Percentiles rank a stretch among this genome's conserved stretches.
Evolutionary conservation across 345 rosid species (phyloP).

Genomic region (Populus alba): DNA sequence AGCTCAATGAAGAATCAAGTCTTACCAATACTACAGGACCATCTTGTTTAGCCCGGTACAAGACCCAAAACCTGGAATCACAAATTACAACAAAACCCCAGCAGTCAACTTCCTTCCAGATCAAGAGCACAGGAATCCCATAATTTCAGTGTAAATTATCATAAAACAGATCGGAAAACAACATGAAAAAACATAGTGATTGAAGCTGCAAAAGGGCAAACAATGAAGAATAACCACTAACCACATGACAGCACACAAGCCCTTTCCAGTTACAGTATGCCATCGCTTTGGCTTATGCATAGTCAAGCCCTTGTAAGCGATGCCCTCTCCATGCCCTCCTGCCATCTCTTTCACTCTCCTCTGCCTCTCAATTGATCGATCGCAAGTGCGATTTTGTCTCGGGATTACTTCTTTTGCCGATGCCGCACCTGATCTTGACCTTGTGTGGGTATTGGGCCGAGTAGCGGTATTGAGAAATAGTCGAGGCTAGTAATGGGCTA

Average conservation of each 20-base stretch:
- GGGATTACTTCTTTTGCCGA: neutral
- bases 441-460: neutral
- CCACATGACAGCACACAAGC: conserved; percentile 91
- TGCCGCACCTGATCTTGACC: neutral
- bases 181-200: neutral
- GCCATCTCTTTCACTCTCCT: conserved; percentile 40
- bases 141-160: neutral
- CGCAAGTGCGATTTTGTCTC: neutral
- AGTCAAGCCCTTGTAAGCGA: conserved; percentile 67
- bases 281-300: conserved; percentile 79
- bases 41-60: conserved; percentile 93
- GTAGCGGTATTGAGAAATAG: neutral
- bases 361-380: neutral
- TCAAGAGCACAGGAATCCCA: neutral
- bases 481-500: neutral
- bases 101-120: neutral
- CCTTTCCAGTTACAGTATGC: conserved; percentile 85
- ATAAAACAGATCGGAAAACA: neutral
- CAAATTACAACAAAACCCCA: neutral
- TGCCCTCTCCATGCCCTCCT: conserved; percentile 68
- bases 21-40: conserved; percentile 93
- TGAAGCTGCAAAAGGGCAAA: neutral
- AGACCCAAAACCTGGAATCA: conserved; percentile 84
- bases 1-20: neutral
- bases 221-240: conserved; percentile 10